Base-by-base conservation (phyloP, 768 basidiomycete genomes). In the Tulasnella sp. region DNA sequence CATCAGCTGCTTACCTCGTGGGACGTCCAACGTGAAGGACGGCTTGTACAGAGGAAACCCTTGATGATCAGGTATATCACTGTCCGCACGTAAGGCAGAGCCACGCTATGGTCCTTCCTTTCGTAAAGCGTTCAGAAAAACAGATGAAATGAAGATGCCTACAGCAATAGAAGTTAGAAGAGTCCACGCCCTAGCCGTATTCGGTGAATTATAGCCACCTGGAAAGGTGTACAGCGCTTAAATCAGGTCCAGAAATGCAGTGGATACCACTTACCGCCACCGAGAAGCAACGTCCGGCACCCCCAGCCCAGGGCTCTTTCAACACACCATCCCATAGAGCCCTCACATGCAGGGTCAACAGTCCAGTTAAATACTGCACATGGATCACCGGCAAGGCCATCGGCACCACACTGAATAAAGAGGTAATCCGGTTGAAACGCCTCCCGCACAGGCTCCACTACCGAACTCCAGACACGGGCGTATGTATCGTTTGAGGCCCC, bases 131-230 rank as follows among this genome's bases (percentile, higher is more conserved):
- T 49, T 55, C 4, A 24, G 30, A 24, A 43, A 8, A 54, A 32
- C n/a, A n/a, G 56, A 51, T 41, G 48, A 1, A 42, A 21, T 19
- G 45, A 15, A n/a, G 19, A 48, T 9, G 73, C 85, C 63, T 65
- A 91, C 88, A 27, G 80, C 80, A 3, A 88, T 72, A 0, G 85
- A 84, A 1, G 92, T 95, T 17, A 93, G 71, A 66, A 82, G 82
- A 0, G 88, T 76, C 90, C 91, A 96, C 0, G 88, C 88, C 11
- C 92, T 79, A 0, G 93, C 92, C 1, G 83, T 83, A 65, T 94
- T 94, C 1, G 88, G 73, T 3, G 81, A 80, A 65, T 87, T 76
- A 68, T 98, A 96, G 0, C 94, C 94, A 17, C 92, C 90, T 78
- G 70, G 61, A 47, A 70, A 69, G 3, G 5, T 15, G 15, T 38